Conservation (phyloP, 1,284 basidiomycete genomes). For the Chondrostereum purpureum region DNA sequence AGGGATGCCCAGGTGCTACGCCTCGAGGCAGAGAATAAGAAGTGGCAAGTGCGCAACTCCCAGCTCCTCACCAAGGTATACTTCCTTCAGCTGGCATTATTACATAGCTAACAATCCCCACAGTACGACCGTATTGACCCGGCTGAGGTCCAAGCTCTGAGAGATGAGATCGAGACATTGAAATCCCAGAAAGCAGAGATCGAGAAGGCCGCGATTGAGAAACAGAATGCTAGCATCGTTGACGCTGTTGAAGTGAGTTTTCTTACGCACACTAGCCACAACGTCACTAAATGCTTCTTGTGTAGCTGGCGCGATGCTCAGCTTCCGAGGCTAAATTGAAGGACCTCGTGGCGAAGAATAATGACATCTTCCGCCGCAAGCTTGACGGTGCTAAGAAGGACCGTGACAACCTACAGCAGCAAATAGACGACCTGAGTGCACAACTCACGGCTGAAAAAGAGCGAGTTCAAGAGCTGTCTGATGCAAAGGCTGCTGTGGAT, state of each 20-base stretch:
- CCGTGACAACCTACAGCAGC: slow-evolving; percentile 24
- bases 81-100: slow-evolving; percentile 1
- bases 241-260: slow-evolving; percentile 17
- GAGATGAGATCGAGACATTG: slow-evolving; percentile 61
- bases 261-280: too few species aligned
- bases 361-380: slow-evolving; percentile 25
- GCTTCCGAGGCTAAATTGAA: slow-evolving; percentile 15
- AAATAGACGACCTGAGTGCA: slow-evolving; percentile 28
- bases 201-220: slow-evolving; percentile 31
- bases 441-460: slow-evolving; percentile 33
- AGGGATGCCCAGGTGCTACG: slow-evolving; percentile 63
- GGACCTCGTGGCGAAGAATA: slow-evolving; percentile 16
- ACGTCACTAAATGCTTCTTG: slow-evolving; percentile 9
- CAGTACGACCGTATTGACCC: slow-evolving; percentile 87
- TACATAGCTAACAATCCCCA: slow-evolving; percentile 7
- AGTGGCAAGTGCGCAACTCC: slow-evolving; percentile 82
- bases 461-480: slow-evolving; percentile 27
- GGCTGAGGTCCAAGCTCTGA: slow-evolving; percentile 77
- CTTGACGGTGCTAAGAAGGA: slow-evolving; percentile 28
- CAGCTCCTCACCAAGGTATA: slow-evolving; percentile 74
- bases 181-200: slow-evolving; percentile 36
- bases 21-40: slow-evolving; percentile 73
- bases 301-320: slow-evolving; percentile 27
- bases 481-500: slow-evolving; percentile 28
- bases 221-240: slow-evolving; percentile 30